A percentile compares a stretch with the other conserved stretches of the same genome.
Evolutionary conservation across 1,284 basidiomycete species (phyloP).

Genomic region (Stygiomarasmius scandens): DNA sequence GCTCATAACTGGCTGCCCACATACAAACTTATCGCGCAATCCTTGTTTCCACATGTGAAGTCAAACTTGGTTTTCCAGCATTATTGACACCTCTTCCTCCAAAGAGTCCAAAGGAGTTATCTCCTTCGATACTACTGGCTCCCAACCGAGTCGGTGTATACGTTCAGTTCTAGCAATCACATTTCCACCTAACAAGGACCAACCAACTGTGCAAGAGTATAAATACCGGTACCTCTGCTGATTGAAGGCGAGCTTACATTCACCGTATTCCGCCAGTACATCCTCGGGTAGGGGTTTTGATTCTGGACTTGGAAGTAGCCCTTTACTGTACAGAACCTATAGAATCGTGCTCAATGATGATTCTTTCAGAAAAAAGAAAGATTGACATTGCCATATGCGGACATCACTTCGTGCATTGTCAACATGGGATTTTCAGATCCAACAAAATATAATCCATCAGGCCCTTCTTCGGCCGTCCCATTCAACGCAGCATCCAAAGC

Average conservation of each 20-base stretch:
- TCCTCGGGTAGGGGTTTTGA: too few species aligned
- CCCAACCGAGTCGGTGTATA: slow-evolving; percentile 42
- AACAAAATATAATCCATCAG: slow-evolving; percentile 37
- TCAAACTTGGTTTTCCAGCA: too few species aligned
- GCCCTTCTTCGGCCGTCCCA: slow-evolving; percentile 40
- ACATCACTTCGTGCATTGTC: not conserved
- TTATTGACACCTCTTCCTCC: slow-evolving; percentile 26
- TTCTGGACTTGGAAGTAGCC: too few species aligned
- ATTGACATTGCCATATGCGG: not conserved
- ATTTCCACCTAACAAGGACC: slow-evolving; percentile 34
- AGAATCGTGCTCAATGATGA: too few species aligned
- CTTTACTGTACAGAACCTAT: slow-evolving; percentile 40
- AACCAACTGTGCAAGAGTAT: too few species aligned
- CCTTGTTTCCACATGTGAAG: too few species aligned
- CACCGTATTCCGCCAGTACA: too few species aligned
- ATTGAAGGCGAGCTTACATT: too few species aligned
- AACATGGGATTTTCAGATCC: slow-evolving; percentile 6
- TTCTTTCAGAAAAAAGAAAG: slow-evolving; percentile 4
- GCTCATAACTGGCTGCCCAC: too few species aligned
- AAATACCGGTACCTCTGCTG: too few species aligned
- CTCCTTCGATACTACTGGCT: slow-evolving; percentile 35
- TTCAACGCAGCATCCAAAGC: slow-evolving; percentile 40
- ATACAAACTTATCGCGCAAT: too few species aligned
- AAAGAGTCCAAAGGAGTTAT: slow-evolving; percentile 35
- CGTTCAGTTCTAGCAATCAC: slow-evolving; percentile 34